A percentile compares a stretch with the other conserved stretches of the same genome.
These are phyloP conservation scores for Colletotrichum sp. DNA, from an alignment of 2,329 filamentous ascomycete genomes.

Conservation along the genomic window DNA sequence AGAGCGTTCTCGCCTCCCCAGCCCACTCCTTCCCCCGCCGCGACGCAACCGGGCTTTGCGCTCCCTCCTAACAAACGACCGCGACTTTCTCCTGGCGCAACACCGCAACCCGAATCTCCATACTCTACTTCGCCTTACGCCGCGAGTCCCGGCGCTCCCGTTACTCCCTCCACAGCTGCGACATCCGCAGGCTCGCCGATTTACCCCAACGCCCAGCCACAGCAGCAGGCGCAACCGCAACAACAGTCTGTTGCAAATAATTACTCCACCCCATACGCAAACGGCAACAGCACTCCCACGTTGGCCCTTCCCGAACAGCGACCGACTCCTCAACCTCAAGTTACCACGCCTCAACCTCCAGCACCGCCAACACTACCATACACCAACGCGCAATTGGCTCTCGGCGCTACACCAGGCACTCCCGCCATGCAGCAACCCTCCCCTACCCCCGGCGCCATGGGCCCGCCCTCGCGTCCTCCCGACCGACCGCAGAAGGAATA, in stretches of 20 bases:
- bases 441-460: constrained; percentile 51
- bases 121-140: constrained; percentile 59
- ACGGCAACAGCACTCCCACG: constrained; percentile 34
- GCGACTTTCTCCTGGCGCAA: constrained; percentile 71
- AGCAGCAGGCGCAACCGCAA: constrained; percentile 16
- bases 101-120: constrained; percentile 70
- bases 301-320: constrained; percentile 25
- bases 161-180: constrained; percentile 43
- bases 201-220: constrained; percentile 25
- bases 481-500: constrained; percentile 68
- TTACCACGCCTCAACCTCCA: constrained; percentile 21
- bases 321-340: constrained; percentile 23
- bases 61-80: constrained; percentile 77
- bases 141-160: constrained; percentile 48
- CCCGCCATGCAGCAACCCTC: constrained; percentile 23
- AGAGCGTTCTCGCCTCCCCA: constrained; percentile 68
- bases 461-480: constrained; percentile 64
- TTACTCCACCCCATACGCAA: background rate
- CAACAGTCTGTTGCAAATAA: background rate
- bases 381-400: constrained; percentile 25
- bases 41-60: constrained; percentile 56
- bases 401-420: constrained; percentile 1
- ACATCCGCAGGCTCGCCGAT: constrained; percentile 41
- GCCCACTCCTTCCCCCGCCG: constrained; percentile 65
- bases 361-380: constrained; percentile 22